A percentile compares a stretch with the other conserved stretches of the same genome.
These are phyloP conservation scores for Vigna radiata DNA, from an alignment of 306 rosid species.

Conservation along the genomic window DNA sequence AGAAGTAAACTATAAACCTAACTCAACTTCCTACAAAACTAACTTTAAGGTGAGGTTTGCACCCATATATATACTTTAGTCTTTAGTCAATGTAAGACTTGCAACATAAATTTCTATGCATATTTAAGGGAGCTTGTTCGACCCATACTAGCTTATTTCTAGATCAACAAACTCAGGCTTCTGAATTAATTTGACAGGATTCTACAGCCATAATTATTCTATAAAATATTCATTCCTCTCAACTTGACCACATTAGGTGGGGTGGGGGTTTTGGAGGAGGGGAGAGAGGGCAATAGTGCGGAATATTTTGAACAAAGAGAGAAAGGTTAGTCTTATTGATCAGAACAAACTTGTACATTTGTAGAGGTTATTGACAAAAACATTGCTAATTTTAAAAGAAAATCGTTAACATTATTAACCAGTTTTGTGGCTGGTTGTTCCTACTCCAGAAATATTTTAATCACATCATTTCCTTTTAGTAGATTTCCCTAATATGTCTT, in stretches of 20 bases:
- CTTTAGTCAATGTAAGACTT: too few species aligned
- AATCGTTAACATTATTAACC: constrained; percentile 17
- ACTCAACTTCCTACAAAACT: too few species aligned
- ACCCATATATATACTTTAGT: too few species aligned
- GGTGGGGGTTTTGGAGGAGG: too few species aligned
- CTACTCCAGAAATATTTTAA: not conserved
- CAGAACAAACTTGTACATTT: constrained; percentile 29
- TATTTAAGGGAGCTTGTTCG: constrained; percentile 6
- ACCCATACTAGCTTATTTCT: constrained; percentile 18
- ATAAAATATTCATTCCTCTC: constrained; percentile 14
- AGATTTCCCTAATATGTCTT: constrained; percentile 31
- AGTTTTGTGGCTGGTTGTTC: constrained; percentile 12
- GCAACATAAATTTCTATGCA: not conserved
- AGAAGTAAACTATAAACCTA: too few species aligned
- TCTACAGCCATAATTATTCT: constrained; percentile 22
- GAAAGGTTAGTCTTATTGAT: constrained; percentile 4
- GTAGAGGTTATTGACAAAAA: not conserved
- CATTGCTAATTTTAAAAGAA: not conserved
- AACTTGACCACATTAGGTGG: not conserved
- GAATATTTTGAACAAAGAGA: not conserved
- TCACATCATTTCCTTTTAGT: not conserved
- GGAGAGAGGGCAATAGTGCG: too few species aligned
- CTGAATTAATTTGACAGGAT: constrained; percentile 7
- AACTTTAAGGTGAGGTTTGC: too few species aligned
- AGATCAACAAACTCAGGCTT: constrained; percentile 21